Evolutionary conservation across 2,329 filamentous ascomycete genomes (phyloP), one percentile per base, ranked within the genome.

Genomic region (Ambrosiella xylebori): DNA sequence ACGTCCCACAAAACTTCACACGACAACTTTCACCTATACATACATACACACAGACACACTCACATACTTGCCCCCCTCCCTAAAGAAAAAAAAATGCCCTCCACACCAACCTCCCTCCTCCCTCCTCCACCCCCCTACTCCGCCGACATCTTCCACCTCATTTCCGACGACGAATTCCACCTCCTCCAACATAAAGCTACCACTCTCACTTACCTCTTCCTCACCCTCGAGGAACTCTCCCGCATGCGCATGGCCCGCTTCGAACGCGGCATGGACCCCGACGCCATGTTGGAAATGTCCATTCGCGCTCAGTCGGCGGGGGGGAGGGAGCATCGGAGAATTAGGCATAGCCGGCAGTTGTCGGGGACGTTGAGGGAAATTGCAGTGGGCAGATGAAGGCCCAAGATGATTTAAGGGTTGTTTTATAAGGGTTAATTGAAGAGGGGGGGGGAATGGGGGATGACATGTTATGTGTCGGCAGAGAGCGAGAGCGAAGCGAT

Each of bases 211-310:
- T 51, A 57, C 17, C 56, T 57, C 11, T 57, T 57, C 47, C 45
- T 57, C 17, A 57, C 45, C 13, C 45, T 51, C 36, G 56, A 52
- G 36, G 56, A 57, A 41, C 56, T 57, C 37, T 7, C 49, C 19
- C 38, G 44, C 37, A 17, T 57, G n/a, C 47, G 47, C n/a, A 44
- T 19, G n/a, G 56, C 56, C 13, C 56, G 56, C 7, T 4, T 36
- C 5, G 56, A 57, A 19, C 56, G 56, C 15, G 45, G 47, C 6
- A 44, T 57, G 5, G 37, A 27, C 2, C 9, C 17, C 6, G 47
- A 57, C 27, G 2, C 15, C 5, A 35, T 50, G 15, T 38, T 57
- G 15, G 56, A 57, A 2, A 13, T 27, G 3, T 39, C 44, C n/a
- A 57, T 57, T 15, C 35, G 39, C 12, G 56, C 56, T 7, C 56